Evolutionary conservation across 495 filamentous ascomycete species (phyloP).

Genomic region (Neurospora sublineolata): DNA sequence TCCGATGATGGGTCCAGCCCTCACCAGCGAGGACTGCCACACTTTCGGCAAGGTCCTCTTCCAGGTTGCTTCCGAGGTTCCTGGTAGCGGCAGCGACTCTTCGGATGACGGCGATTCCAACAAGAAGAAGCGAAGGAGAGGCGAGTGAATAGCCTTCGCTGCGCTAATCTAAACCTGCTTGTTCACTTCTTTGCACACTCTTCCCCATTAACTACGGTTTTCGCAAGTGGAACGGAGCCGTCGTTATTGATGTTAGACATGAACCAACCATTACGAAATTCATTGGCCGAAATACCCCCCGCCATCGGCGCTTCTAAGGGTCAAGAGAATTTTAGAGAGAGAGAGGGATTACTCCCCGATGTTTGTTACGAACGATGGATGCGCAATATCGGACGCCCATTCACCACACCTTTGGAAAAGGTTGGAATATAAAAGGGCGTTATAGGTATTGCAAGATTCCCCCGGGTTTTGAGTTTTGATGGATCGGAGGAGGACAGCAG

Average conservation of each 20-base stretch:
- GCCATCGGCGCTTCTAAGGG: conserved; percentile 10
- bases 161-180: background rate
- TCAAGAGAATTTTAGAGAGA: conserved; percentile 4
- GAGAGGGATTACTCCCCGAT: conserved; percentile 5
- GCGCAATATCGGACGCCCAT: background rate
- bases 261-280: conserved; percentile 26
- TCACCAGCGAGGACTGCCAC: conserved; percentile 44
- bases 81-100: conserved; percentile 47
- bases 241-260: conserved; percentile 27
- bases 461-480: background rate
- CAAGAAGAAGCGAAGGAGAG: conserved; percentile 71
- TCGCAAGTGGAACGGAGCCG: conserved; percentile 24
- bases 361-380: conserved; percentile 6
- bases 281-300: conserved; percentile 9
- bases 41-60: conserved; percentile 63
- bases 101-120: conserved; percentile 41
- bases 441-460: background rate
- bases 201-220: conserved; percentile 23
- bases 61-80: conserved; percentile 57
- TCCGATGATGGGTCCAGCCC: conserved; percentile 14
- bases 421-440: background rate
- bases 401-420: background rate
- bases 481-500: background rate
- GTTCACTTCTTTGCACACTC: conserved; percentile 28
- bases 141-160: conserved; percentile 27